Base-by-base conservation (phyloP, 768 basidiomycete genomes). In the Lentinula raphanica region DNA sequence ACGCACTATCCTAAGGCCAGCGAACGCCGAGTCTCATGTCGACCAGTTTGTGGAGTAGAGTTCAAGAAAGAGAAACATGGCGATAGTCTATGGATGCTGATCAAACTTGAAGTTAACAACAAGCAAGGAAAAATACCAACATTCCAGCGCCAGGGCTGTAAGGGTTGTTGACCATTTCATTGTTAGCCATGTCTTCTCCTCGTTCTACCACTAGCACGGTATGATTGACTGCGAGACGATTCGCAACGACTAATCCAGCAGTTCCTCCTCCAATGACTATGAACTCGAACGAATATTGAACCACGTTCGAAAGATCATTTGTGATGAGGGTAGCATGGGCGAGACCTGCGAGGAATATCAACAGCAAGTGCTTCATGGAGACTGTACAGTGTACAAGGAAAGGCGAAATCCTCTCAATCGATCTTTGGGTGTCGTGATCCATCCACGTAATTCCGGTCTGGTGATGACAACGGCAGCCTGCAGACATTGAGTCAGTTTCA, bases 121-220 rank as follows among this genome's bases (percentile, higher is more conserved):
- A n/a, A n/a, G n/a, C n/a, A n/a, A 7, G 28, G 12, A n/a, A n/a
- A n/a, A n/a, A n/a, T n/a, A n/a, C n/a, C n/a, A n/a, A n/a, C n/a
- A n/a, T n/a, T n/a, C n/a, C n/a, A n/a, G 39, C 39, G 5, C 15
- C 39, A 40, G 42, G 40, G 23, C 44, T 60, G 40, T 53, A 62
- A 11, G 61, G 61, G 50, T 51, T 15, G 19, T 51, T 51, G 1
- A 63, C 31, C 6, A n/a, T 27, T 17, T 63, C 62, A 27, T 56
- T 49, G 17, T 60, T 25, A 50, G 56, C 58, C 21, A 28, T 13
- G 57, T 73, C 71, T 19, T 53, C 40, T 3, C 75, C 75, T 0
- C 70, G 71, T 50, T 68, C 67, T 23, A 68, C 56, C 15, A 68
- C 58, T 13, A 68, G 51, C n/a, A 68, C 66, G 2, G 57, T 55